Conservation (phyloP, 2,329 filamentous ascomycete species). For the Ilyonectria mors-panacis region DNA sequence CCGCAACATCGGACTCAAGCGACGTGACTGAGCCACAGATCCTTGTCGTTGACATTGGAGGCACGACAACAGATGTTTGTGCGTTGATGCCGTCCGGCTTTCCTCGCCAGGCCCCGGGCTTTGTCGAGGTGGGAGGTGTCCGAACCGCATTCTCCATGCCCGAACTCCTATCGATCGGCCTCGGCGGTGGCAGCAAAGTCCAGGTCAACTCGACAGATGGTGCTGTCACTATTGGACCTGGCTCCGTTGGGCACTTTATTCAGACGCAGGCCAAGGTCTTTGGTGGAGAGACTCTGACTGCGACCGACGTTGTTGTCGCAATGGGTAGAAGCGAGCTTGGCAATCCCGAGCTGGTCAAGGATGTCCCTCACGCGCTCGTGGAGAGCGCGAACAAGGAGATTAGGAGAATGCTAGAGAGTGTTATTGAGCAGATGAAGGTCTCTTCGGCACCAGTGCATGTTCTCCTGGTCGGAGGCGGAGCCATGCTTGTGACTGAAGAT, state of each 20-base stretch:
- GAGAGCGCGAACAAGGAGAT: conserved; percentile 53
- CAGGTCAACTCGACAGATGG: conserved; percentile 36
- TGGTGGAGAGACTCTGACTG: conserved; percentile 67
- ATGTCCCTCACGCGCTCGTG: conserved; percentile 42
- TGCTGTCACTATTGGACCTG: conserved; percentile 66
- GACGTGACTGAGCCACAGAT: conserved; percentile 48
- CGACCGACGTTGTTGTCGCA: conserved; percentile 66
- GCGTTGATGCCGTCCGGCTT: conserved; percentile 71
- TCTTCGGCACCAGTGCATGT: conserved; percentile 66
- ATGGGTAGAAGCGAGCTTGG: conserved; percentile 52
- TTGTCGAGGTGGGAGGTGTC: conserved; percentile 71
- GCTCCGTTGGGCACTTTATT: conserved; percentile 68
- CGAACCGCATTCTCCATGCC: conserved; percentile 72
- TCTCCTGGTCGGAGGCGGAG: conserved; percentile 71
- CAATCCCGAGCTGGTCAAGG: conserved; percentile 47
- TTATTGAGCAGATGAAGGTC: conserved; percentile 71
- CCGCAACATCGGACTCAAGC: neutral
- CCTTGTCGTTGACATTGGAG: conserved; percentile 72
- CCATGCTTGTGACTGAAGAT: conserved; percentile 63
- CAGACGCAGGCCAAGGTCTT: conserved; percentile 65
- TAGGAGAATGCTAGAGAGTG: conserved; percentile 63
- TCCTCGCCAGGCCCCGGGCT: conserved; percentile 71
- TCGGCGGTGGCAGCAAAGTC: conserved; percentile 67
- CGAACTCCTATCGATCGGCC: conserved; percentile 68
- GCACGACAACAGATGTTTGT: conserved; percentile 74